A percentile compares a stretch with the other conserved stretches of the same genome.
These are phyloP conservation scores for Biscogniauxia mediterranea DNA, from an alignment of 2,329 filamentous ascomycete genomes.

Conservation along the genomic window DNA sequence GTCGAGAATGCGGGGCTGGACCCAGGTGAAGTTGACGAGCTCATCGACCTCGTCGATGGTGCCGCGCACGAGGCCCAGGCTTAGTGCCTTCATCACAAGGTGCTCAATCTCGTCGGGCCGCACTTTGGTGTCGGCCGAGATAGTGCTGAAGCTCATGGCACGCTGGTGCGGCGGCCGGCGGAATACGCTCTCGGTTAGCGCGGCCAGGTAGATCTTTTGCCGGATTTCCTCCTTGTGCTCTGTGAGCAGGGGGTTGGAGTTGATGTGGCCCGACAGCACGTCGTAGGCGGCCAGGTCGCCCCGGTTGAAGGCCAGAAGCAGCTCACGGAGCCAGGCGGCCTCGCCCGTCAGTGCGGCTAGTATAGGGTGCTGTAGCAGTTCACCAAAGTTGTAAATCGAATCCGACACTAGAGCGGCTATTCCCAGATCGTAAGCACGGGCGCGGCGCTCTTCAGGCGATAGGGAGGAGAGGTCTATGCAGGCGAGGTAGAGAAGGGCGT, in stretches of 20 bases:
- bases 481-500: constrained; percentile 93
- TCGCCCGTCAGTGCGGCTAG: constrained; percentile 79
- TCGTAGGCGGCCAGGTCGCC: constrained; percentile 89
- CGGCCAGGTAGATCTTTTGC: constrained; percentile 97
- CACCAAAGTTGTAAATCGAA: constrained; percentile 98
- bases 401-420: constrained; percentile 91
- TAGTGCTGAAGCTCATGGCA: constrained; percentile 86
- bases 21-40: constrained; percentile 95
- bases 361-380: constrained; percentile 96
- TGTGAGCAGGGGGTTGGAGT: constrained; percentile 74
- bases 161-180: constrained; percentile 92
- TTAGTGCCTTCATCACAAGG: constrained; percentile 98
- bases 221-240: constrained; percentile 82
- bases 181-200: constrained; percentile 94
- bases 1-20: constrained; percentile 96
- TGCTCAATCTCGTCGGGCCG: constrained; percentile 91
- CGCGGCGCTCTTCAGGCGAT: constrained; percentile 70
- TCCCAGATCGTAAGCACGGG: constrained; percentile 86
- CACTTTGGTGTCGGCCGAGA: constrained; percentile 90
- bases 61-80: constrained; percentile 82
- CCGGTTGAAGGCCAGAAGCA: constrained; percentile 97
- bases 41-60: constrained; percentile 96
- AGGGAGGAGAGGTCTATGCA: constrained; percentile 84
- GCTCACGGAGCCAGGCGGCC: constrained; percentile 85
- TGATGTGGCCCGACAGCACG: constrained; percentile 75